phyloP scores from a whole-genome alignment of 2,329 filamentous ascomycete species.

The Leptographium lundbergii region DNA sequence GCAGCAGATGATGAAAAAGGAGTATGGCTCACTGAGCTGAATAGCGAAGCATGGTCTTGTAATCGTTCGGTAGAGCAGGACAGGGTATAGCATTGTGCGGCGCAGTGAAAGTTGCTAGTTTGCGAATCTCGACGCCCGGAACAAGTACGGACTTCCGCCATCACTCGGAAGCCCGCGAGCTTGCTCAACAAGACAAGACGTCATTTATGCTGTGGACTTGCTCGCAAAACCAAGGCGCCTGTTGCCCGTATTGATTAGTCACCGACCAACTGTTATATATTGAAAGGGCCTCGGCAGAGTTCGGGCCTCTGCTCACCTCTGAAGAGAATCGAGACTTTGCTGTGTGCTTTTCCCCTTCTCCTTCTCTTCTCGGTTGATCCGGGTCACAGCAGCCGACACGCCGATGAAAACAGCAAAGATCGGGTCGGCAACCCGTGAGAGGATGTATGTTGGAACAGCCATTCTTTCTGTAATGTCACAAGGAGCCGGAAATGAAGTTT shows the following conservation, averaged over 20 bases:
- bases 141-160: neutral
- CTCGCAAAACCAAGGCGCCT: slow-evolving; percentile 5
- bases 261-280: neutral
- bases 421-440: slow-evolving; percentile 45
- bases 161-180: no score
- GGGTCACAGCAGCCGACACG: slow-evolving; percentile 38
- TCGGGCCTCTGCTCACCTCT: slow-evolving; percentile 22
- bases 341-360: slow-evolving; percentile 40
- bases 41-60: neutral
- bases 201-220: neutral
- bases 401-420: slow-evolving; percentile 47
- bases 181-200: neutral
- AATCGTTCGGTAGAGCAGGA: neutral
- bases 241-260: neutral
- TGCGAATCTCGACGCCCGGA: no score
- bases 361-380: slow-evolving; percentile 49
- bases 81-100: neutral
- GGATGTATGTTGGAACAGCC: slow-evolving; percentile 45
- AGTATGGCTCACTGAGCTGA: slow-evolving; percentile 35
- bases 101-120: neutral
- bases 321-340: slow-evolving; percentile 34
- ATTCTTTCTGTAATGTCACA: slow-evolving; percentile 19
- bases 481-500: neutral
- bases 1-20: slow-evolving; percentile 55
- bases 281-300: neutral